Evolutionary conservation across 306 rosid species (phyloP), one percentile per base, ranked within the genome.

Genomic region (Castanospermum australe): DNA sequence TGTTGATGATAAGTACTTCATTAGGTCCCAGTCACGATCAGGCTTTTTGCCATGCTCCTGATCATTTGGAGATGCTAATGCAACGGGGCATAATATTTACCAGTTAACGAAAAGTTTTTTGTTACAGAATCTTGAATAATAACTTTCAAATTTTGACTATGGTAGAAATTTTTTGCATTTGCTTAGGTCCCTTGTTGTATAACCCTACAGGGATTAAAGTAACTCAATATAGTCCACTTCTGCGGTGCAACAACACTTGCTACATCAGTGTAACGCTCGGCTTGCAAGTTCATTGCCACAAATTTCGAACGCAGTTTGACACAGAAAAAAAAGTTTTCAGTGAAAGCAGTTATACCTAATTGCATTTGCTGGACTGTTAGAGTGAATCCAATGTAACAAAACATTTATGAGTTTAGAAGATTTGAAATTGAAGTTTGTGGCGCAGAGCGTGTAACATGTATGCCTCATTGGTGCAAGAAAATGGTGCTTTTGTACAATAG

Each of bases 291-390:
- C n/a, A n/a, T n/a, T 52, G 35, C 20, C 59, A 77, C 47, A 77
- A 36, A 65, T 77, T 77, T 56, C 54, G 41, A 28, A 30, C 17
- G 2, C 3, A 54, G 6, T 39, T 36, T 36, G 44, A 24, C n/a
- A 54, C 25, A 54, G 17, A 61, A 14, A 17, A 38, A 8, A 38
- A 24, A 1, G 39, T 5, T 51, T 25, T 6, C 2, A 52, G 47
- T 66, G 36, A 67, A 55, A 54, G 59, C 60, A 42, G 76, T 28
- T 67, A 36, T 32, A 78, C 76, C 60, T 78, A 78, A 78, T 56
- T 55, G n/a, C 22, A 41, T 78, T 20, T 41, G 59, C 12, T 67
- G 67, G 18, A 12, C 59, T 17, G 48, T 17, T 39, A 77, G 22
- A 41, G 38, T 52, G 42, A 76, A 48, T 8, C 32, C 32, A 28